phyloP scores from a whole-genome alignment of 345 rosid genomes.

The Lagerstroemia speciosa region DNA sequence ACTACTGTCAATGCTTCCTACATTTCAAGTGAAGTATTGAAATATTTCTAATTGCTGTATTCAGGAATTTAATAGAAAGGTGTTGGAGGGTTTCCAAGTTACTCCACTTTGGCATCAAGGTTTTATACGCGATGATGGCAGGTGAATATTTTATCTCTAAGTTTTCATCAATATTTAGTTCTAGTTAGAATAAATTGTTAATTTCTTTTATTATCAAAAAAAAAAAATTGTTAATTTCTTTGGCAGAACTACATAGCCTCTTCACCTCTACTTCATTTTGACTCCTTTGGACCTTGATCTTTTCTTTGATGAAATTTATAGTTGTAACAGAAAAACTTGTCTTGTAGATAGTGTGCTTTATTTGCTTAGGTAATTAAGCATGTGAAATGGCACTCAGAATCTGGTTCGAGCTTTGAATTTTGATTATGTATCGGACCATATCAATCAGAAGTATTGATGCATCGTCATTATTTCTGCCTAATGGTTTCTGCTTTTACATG shows the following conservation, averaged over 20 bases:
- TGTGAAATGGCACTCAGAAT: background rate
- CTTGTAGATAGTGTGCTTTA: background rate
- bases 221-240: background rate
- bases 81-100: conserved; percentile 85
- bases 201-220: too few relatives aligned
- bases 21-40: background rate
- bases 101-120: conserved; percentile 97
- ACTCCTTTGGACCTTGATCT: background rate
- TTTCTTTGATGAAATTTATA: background rate
- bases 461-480: background rate
- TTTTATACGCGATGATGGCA: conserved; percentile 68
- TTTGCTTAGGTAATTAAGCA: background rate
- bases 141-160: conserved; percentile 18
- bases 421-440: background rate
- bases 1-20: background rate
- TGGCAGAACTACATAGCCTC: background rate
- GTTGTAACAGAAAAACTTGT: background rate
- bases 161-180: background rate
- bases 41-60: conserved; percentile 4
- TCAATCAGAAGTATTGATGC: background rate
- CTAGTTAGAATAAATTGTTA: too few relatives aligned
- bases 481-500: conserved; percentile 4
- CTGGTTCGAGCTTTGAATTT: background rate
- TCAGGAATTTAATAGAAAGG: conserved; percentile 69
- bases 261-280: background rate